Percentiles rank a stretch among this genome's conserved stretches.
Conservation (phyloP, 106 monocot species). For the Dendrobium chrysotoxum region DNA sequence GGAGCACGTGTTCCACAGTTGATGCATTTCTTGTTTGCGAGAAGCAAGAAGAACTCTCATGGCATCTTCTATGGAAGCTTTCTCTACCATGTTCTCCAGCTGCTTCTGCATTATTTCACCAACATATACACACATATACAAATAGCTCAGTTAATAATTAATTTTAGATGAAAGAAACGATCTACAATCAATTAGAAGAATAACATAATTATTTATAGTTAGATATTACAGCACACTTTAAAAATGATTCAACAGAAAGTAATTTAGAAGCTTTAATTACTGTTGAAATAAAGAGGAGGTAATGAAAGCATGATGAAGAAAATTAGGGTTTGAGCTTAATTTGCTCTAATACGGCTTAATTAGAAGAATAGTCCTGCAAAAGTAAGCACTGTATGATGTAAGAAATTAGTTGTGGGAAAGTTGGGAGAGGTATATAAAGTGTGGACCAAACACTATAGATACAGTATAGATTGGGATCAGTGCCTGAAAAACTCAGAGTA, state of each 20-base stretch:
- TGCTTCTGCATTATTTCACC: conserved; percentile 71
- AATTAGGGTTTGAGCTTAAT: not conserved
- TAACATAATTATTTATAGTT: too few species aligned
- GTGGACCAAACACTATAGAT: not conserved
- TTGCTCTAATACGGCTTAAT: not conserved
- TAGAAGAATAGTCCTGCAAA: too few species aligned
- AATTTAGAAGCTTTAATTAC: too few species aligned
- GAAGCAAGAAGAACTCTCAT: conserved; percentile 90
- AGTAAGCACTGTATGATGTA: too few species aligned
- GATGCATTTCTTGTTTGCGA: conserved; percentile 80
- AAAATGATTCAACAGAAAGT: too few species aligned
- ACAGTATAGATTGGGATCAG: conserved; percentile 21
- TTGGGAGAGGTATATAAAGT: not conserved
- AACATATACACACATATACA: not conserved
- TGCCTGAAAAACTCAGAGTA: not conserved
- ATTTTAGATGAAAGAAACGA: too few species aligned
- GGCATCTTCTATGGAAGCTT: conserved; percentile 87
- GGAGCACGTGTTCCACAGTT: conserved; percentile 78
- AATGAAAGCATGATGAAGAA: conserved; percentile 30
- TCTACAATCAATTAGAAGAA: conserved; percentile 24
- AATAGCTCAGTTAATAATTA: too few species aligned
- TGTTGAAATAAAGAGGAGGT: conserved; percentile 25
- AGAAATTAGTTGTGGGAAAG: not conserved
- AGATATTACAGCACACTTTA: too few species aligned
- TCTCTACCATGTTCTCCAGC: conserved; percentile 78